Base-by-base conservation (phyloP, 352 stramenopile genomes). In the Sclerospora graminicola region DNA sequence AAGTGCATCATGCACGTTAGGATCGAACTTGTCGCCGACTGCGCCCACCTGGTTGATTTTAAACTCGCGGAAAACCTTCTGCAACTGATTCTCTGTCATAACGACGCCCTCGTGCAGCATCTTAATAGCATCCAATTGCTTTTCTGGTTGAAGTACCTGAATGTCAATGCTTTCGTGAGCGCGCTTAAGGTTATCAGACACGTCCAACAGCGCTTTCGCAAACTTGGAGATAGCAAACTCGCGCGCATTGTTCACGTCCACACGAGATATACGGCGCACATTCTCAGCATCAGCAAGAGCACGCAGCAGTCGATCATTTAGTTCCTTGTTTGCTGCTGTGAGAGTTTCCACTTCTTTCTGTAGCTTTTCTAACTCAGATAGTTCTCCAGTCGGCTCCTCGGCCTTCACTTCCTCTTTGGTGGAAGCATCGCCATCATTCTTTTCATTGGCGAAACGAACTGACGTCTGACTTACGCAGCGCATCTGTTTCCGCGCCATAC, bases 281-380 rank as follows among this genome's bases (percentile, higher is more conserved):
- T 99, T 99, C 69, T 99, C 95, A 51, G 96, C 93, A 66, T 99
- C 96, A 1, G 96, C 96, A 36, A 97, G 75, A 45, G 86, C 84
- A 43, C 93, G 85, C 48, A 98, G 45, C 18, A 91, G 50, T 23
- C 77, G 66, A 66, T 95, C 83, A 57, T 89, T 94, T 41, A 89
- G 54, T 18, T 95, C 79, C 27, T 72, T 72, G 57, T 80, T 88
- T 55, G 76, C 70, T 46, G 50, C 35, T 59, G 76, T 73, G 35
- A 89, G 68, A 44, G 85, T 69, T 13, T 88, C 69, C 8, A 89
- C 49, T 51, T 89, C 58, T 48, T 87, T 72, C 50, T 65, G 45
- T 18, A 89, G 57, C 46, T 55, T 41, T 27, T 84, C 74, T 3
- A 64, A 38, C 28, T 76, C 66, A 1, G 30, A 51, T 11, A 56